Evolutionary conservation across 2,329 filamentous ascomycete species (phyloP), one percentile per base, ranked within the genome.

Genomic region (Raffaelea deltoideospora): DNA sequence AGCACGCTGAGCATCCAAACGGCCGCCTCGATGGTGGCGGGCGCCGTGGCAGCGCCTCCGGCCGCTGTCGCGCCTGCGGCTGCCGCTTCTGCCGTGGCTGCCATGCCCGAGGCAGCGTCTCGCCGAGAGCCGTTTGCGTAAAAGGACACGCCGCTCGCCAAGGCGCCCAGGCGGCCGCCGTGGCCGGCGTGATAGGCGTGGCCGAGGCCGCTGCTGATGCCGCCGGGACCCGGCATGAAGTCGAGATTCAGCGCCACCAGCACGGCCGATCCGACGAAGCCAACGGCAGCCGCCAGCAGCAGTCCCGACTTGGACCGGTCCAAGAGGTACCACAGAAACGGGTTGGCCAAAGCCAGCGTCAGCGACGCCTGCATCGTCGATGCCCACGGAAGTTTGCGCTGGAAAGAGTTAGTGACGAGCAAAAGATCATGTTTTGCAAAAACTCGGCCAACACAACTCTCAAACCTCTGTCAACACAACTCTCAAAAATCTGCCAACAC

Each of bases 1-100:
- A 98, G 60, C 20, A 96, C 86, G 51, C 85, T 94, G 19, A 88
- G 67, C 50, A 94, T 79, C 88, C 90, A 98, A 5, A 86, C 83
- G 11, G 76, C 78, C 15, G 80, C 70, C 39, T 80, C 82, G 2
- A 86, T 55, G 7, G 64, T 74, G 35, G 74, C 69, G 35, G 74
- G 69, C 7, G 18, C 10, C 30, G 14, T 18, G 33, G 33, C 46
- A 33, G 45, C 39, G 13, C 40, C 34, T 32, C 39, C 42, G 28
- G 35, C 40, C 26, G 34, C 41, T 30, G 21, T 43, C 39, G 35
- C 43, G 18, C 17, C 15, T n/a, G 29, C 31, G 7, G 28, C 17
- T 17, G 29, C 32, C 22, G 33, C 14, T 13, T 31, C 21, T 9
- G 29, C 24, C 32, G 28, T 34, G 36, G 20, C 35, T 18, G 41